phyloP scores from a whole-genome alignment of 345 rosid genomes.

The Gossypium ekmanianum region DNA sequence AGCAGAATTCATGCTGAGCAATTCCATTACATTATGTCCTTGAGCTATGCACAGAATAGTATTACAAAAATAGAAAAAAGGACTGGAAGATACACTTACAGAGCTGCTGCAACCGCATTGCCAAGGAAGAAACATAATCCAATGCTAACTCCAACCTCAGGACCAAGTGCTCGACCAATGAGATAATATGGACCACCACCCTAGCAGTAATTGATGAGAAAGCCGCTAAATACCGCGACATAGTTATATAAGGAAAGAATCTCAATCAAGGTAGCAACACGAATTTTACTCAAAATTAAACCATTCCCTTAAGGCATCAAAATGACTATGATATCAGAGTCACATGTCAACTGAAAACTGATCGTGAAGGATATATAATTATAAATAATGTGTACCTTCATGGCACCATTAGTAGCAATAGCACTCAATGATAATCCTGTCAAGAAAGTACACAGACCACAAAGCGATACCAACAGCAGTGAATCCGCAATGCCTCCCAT shows the following conservation, averaged over 20 bases:
- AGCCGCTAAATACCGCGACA: constrained; percentile 14
- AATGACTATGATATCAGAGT: not conserved
- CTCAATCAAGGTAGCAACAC: not conserved
- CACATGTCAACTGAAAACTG: not conserved
- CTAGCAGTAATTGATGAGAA: constrained; percentile 31
- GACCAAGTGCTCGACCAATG: constrained; percentile 99
- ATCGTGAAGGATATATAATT: not conserved
- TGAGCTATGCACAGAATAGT: not conserved
- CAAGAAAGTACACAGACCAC: constrained; percentile 92
- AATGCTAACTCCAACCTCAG: constrained; percentile 99
- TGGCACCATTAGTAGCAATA: constrained; percentile 99
- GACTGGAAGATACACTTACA: constrained; percentile 60
- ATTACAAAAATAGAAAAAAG: not conserved
- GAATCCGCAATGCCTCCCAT: constrained; percentile 94
- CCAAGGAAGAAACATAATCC: constrained; percentile 99
- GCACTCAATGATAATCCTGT: constrained; percentile 95
- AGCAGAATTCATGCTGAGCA: not conserved
- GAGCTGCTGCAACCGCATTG: constrained; percentile 97
- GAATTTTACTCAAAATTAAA: not conserved
- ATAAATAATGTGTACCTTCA: constrained; percentile 59
- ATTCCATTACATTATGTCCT: not conserved
- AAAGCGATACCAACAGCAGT: constrained; percentile 71
- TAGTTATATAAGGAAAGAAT: not conserved
- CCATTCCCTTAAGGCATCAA: not conserved
- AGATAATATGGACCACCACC: constrained; percentile 99